Evolutionary conservation across 139 green algal species (phyloP).

Genomic region (Diplosphaera chodatii): DNA sequence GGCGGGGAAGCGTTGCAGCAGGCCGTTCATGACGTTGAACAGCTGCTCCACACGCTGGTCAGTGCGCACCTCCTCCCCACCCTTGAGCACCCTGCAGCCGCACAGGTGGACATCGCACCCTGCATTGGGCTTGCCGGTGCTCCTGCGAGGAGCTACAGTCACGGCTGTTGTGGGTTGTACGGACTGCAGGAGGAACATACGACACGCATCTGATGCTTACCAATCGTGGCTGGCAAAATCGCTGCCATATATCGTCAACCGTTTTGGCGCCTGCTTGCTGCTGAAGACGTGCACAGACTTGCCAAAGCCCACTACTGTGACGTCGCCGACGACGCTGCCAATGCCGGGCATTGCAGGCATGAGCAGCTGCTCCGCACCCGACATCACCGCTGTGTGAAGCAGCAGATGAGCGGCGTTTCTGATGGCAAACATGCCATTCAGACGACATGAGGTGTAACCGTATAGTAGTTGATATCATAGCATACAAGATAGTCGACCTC

Average conservation of each 20-base stretch:
- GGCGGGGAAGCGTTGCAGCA: slow-evolving; percentile 26
- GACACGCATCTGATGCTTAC: too few species aligned
- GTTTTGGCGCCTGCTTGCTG: slow-evolving; percentile 71
- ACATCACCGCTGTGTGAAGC: too few species aligned
- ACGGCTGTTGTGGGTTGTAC: too few species aligned
- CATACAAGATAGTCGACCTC: too few species aligned
- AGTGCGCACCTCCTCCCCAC: slow-evolving; percentile 64
- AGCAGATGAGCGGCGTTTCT: too few species aligned
- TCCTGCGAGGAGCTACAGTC: too few species aligned
- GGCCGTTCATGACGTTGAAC: slow-evolving; percentile 52
- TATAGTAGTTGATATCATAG: too few species aligned
- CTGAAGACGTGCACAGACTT: slow-evolving; percentile 41
- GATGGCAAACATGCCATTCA: too few species aligned
- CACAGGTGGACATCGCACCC: too few species aligned
- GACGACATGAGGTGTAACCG: too few species aligned
- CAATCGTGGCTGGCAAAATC: slow-evolving; percentile 24
- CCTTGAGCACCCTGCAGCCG: slow-evolving; percentile 43
- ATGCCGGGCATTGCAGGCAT: slow-evolving; percentile 29
- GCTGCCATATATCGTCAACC: slow-evolving; percentile 44
- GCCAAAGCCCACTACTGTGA: slow-evolving; percentile 39
- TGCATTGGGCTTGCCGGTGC: too few species aligned
- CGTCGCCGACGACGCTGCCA: neutral
- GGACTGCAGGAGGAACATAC: too few species aligned
- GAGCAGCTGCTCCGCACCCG: slow-evolving; percentile 8
- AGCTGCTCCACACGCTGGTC: slow-evolving; percentile 67